Percentiles rank a stretch among this genome's conserved stretches.
Evolutionary conservation across 495 filamentous ascomycete genomes (phyloP).

Genomic region (Neurospora africana): DNA sequence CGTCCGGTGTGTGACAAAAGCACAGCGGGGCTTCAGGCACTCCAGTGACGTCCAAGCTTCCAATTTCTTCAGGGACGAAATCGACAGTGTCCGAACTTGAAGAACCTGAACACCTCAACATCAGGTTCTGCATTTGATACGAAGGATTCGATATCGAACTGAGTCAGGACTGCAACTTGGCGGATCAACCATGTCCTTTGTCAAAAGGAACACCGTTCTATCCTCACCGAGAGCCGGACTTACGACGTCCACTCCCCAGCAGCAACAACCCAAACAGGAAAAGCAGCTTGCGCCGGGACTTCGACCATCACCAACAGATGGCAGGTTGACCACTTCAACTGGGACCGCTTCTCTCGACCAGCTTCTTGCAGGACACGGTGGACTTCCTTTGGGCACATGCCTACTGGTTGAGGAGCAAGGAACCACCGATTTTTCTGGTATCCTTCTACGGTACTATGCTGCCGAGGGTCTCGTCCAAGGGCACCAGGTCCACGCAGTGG

Average conservation of each 20-base stretch:
- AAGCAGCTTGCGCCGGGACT: constrained; percentile 49
- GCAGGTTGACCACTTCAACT: constrained; percentile 81
- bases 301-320: constrained; percentile 81
- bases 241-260: background rate
- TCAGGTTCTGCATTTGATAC: background rate
- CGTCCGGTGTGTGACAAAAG: background rate
- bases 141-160: background rate
- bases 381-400: constrained; percentile 69
- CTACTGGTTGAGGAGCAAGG: constrained; percentile 84
- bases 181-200: constrained; percentile 63
- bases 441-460: constrained; percentile 78
- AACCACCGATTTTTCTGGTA: constrained; percentile 86
- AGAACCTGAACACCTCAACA: background rate
- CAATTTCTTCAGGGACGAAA: background rate
- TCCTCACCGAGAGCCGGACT: constrained; percentile 23
- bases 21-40: background rate
- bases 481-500: constrained; percentile 77
- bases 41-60: background rate
- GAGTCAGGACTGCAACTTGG: background rate
- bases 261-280: constrained; percentile 7
- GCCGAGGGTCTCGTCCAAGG: constrained; percentile 90
- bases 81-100: background rate
- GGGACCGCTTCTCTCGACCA: constrained; percentile 76
- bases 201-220: constrained; percentile 74
- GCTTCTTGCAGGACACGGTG: constrained; percentile 80